Conservation (phyloP, 1,284 basidiomycete species). For the Leccinum insolens region DNA sequence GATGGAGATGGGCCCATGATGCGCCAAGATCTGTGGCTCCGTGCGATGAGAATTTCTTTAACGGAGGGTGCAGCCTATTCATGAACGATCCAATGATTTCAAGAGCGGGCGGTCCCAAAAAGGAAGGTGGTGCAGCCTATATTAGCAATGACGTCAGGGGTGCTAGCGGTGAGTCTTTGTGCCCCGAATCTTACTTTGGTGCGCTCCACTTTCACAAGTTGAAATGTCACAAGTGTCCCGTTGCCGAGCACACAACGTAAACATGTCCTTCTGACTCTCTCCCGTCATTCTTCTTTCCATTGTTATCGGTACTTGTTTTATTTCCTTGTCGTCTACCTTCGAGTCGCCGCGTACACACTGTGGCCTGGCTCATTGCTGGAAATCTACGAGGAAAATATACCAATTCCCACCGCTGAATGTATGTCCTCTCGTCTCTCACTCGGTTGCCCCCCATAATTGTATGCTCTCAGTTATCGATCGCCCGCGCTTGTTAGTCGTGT, state of each 20-base stretch:
- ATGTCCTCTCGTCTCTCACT: constrained; percentile 9
- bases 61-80: too few relatives aligned
- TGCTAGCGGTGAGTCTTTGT: constrained; percentile 1
- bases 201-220: neutral
- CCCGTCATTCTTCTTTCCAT: neutral
- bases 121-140: constrained; percentile 19
- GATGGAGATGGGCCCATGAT: neutral
- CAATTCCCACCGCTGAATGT: constrained; percentile 5
- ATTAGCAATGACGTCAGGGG: constrained; percentile 26
- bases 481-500: neutral
- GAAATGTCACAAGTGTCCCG: neutral
- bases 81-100: too few relatives aligned
- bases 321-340: neutral
- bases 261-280: constrained; percentile 11
- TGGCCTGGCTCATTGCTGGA: neutral
- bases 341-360: neutral
- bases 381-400: neutral
- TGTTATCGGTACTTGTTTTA: neutral
- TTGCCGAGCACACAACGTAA: neutral
- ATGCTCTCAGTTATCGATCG: constrained; percentile 10
- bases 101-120: neutral
- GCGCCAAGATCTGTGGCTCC: neutral
- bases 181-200: neutral
- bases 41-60: neutral
- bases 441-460: neutral